Percentiles rank a stretch among this genome's conserved stretches.
These are phyloP conservation scores for Fraxinus velutina DNA, from an alignment of 305 asterid species.

Conservation along the genomic window DNA sequence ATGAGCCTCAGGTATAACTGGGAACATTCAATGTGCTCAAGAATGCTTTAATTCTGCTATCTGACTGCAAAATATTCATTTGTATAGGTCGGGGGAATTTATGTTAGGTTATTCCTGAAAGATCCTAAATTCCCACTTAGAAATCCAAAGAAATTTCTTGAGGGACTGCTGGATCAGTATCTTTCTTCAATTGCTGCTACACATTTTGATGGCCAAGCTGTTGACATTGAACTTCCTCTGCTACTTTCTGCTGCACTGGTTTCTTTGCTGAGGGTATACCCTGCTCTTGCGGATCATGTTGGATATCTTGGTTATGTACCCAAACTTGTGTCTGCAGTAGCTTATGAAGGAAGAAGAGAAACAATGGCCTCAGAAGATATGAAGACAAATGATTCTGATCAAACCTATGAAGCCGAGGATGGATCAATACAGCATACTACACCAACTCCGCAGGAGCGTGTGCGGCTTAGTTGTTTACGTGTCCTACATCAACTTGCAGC, in stretches of 20 bases:
- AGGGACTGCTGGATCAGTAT: slow-evolving; percentile 93
- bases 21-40: slow-evolving; percentile 14
- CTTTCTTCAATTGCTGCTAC: slow-evolving; percentile 86
- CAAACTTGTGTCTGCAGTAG: slow-evolving; percentile 92
- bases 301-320: slow-evolving; percentile 98
- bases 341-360: slow-evolving; percentile 93
- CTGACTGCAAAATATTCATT: slow-evolving; percentile 25
- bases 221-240: slow-evolving; percentile 86
- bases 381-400: slow-evolving; percentile 29
- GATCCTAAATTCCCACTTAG: slow-evolving; percentile 98
- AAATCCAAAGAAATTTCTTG: slow-evolving; percentile 94
- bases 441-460: slow-evolving; percentile 89
- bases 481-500: slow-evolving; percentile 98
- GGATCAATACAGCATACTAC: slow-evolving; percentile 45
- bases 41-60: slow-evolving; percentile 23
- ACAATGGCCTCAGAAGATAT: slow-evolving; percentile 67
- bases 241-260: slow-evolving; percentile 97
- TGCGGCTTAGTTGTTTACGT: slow-evolving; percentile 94
- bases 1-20: slow-evolving; percentile 87
- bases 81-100: slow-evolving; percentile 94
- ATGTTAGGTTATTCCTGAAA: slow-evolving; percentile 87
- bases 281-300: slow-evolving; percentile 97
- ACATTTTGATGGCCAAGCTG: slow-evolving; percentile 71
- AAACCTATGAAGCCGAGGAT: slow-evolving; percentile 55
- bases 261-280: slow-evolving; percentile 89